These are phyloP conservation scores for Trametes hirsuta DNA, from an alignment of 1,284 basidiomycete species.

Conservation along the genomic window DNA sequence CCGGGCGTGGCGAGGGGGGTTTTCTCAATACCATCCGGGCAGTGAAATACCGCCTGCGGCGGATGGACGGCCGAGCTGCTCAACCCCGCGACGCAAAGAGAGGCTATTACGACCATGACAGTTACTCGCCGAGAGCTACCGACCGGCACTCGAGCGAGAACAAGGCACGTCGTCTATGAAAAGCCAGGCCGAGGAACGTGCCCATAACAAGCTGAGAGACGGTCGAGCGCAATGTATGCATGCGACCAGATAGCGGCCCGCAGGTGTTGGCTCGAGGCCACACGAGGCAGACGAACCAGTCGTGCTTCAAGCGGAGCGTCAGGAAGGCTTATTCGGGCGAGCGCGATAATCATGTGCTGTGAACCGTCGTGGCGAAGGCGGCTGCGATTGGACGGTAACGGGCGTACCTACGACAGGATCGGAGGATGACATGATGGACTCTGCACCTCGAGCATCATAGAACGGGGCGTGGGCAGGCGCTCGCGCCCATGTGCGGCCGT, in stretches of 20 bases:
- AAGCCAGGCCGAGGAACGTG: constrained; percentile 5
- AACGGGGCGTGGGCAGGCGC: constrained; percentile 17
- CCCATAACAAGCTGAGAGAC: neutral
- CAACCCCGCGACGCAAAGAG: neutral
- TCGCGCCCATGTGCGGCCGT: constrained; percentile 17
- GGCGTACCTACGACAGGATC: constrained; percentile 24
- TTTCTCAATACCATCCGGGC: neutral
- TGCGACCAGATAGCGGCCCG: constrained; percentile 16
- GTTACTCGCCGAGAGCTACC: neutral
- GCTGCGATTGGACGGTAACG: constrained; percentile 20
- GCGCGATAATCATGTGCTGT: constrained; percentile 25
- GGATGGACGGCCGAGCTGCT: neutral
- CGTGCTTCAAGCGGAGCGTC: constrained; percentile 16
- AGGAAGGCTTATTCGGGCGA: constrained; percentile 19
- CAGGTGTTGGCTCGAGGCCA: constrained; percentile 7
- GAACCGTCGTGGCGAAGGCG: constrained; percentile 12
- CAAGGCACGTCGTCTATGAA: constrained; percentile 10
- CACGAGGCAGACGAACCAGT: constrained; percentile 21
- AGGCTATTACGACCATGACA: neutral
- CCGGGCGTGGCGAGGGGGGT: constrained; percentile 1
- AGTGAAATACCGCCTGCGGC: neutral
- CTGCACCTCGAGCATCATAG: constrained; percentile 26
- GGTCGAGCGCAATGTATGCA: constrained; percentile 1
- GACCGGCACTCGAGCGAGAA: neutral
- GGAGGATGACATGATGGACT: constrained; percentile 31